phyloP scores from a whole-genome alignment of 768 basidiomycete genomes.

The Auricularia sp. region DNA sequence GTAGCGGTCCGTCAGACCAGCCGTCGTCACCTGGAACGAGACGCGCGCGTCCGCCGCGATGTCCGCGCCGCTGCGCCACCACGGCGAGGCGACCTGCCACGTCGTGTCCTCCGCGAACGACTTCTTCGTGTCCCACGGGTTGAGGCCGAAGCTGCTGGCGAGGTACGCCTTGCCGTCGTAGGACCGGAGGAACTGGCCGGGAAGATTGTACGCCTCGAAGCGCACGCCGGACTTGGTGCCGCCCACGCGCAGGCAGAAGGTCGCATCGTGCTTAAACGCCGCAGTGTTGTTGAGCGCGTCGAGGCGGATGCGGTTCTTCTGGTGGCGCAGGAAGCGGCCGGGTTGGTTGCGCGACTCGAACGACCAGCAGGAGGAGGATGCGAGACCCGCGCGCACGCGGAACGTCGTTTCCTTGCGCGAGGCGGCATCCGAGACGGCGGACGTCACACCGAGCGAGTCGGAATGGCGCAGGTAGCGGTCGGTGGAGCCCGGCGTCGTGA shows the following conservation, averaged over 20 bases:
- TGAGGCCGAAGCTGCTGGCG: background rate
- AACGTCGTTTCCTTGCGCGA: background rate
- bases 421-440: background rate
- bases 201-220: background rate
- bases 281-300: background rate
- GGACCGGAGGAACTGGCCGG: background rate
- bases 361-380: background rate
- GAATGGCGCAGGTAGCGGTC: background rate
- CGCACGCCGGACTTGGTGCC: background rate
- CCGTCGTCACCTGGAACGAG: background rate
- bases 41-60: background rate
- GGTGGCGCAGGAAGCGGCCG: background rate
- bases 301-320: background rate
- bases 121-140: background rate
- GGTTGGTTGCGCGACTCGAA: background rate
- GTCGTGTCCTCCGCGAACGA: background rate
- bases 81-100: background rate
- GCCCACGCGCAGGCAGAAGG: background rate
- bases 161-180: background rate
- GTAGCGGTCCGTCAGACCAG: background rate
- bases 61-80: background rate
- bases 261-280: background rate
- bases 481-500: background rate
- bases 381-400: background rate
- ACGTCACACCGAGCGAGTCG: background rate